Conservation (phyloP, 169 alveolate genomes). For the Cryptosporidium parvum region DNA sequence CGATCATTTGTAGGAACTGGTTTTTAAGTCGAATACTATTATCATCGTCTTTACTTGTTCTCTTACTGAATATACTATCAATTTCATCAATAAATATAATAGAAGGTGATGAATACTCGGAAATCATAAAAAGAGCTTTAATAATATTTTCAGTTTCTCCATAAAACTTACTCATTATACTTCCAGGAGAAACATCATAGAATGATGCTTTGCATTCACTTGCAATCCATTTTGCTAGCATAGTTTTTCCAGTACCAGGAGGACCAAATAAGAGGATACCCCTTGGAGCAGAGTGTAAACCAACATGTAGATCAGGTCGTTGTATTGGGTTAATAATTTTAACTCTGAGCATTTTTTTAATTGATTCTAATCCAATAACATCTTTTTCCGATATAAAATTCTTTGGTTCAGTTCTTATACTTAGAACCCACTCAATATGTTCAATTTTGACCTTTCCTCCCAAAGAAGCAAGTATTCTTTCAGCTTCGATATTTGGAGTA, state of each 20-base stretch:
- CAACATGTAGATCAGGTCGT: constrained; percentile 88
- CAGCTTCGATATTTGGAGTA: constrained; percentile 10
- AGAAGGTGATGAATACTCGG: constrained; percentile 91
- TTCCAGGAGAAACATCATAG: constrained; percentile 92
- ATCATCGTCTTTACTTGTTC: constrained; percentile 91
- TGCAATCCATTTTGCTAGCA: constrained; percentile 93
- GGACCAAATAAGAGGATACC: constrained; percentile 90
- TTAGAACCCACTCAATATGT: constrained; percentile 68
- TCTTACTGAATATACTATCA: constrained; percentile 91
- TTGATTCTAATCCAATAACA: constrained; percentile 35
- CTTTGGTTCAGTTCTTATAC: constrained; percentile 72
- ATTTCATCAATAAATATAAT: constrained; percentile 94
- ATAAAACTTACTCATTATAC: constrained; percentile 91
- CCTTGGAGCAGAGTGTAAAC: constrained; percentile 88
- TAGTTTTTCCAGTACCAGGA: constrained; percentile 91
- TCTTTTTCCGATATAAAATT: constrained; percentile 53
- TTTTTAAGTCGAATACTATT: constrained; percentile 92
- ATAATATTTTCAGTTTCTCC: constrained; percentile 95
- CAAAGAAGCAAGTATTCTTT: neutral
- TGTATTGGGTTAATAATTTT: constrained; percentile 87
- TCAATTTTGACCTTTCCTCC: constrained; percentile 37
- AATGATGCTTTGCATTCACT: constrained; percentile 91
- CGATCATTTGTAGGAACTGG: constrained; percentile 92
- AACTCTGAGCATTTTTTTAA: constrained; percentile 84
- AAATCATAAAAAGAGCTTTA: constrained; percentile 90